A percentile compares a stretch with the other conserved stretches of the same genome.
These are phyloP conservation scores for Sonneratia alba DNA, from an alignment of 345 rosid species.

Conservation along the genomic window DNA sequence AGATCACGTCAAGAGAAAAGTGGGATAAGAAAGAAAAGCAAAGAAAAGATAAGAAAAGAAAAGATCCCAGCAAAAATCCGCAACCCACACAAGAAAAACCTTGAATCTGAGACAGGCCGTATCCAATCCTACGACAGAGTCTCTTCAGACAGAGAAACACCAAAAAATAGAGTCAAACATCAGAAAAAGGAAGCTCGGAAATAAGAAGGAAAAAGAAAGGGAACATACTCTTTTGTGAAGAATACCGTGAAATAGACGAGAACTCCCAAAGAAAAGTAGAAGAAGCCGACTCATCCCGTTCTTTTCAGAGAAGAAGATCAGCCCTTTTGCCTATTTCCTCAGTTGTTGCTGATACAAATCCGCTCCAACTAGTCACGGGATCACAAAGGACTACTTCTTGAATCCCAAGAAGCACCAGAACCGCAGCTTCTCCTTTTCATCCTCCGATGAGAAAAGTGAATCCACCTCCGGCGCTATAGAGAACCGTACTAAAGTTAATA, in stretches of 20 bases:
- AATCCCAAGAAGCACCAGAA: neutral
- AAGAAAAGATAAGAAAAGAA: neutral
- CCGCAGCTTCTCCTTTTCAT: neutral
- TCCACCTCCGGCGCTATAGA: neutral
- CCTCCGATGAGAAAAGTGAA: neutral
- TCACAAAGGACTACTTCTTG: neutral
- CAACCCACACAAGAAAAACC: conserved; percentile 1
- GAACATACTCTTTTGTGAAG: neutral
- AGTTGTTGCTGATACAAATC: neutral
- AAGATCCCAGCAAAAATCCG: neutral
- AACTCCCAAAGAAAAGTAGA: neutral
- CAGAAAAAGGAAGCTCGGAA: neutral
- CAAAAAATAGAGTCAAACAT: neutral
- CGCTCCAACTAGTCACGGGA: neutral
- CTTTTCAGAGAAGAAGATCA: neutral
- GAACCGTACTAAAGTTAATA: neutral
- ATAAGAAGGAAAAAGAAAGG: neutral
- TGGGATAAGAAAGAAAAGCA: neutral
- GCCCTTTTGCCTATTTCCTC: neutral
- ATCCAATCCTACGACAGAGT: neutral
- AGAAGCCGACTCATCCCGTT: too few species aligned
- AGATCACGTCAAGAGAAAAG: neutral
- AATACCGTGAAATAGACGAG: neutral
- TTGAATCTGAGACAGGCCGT: neutral
- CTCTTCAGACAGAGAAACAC: neutral